Evolutionary conservation across 768 basidiomycete genomes (phyloP), one percentile per base, ranked within the genome.

Genomic region (Auricularia sp.): DNA sequence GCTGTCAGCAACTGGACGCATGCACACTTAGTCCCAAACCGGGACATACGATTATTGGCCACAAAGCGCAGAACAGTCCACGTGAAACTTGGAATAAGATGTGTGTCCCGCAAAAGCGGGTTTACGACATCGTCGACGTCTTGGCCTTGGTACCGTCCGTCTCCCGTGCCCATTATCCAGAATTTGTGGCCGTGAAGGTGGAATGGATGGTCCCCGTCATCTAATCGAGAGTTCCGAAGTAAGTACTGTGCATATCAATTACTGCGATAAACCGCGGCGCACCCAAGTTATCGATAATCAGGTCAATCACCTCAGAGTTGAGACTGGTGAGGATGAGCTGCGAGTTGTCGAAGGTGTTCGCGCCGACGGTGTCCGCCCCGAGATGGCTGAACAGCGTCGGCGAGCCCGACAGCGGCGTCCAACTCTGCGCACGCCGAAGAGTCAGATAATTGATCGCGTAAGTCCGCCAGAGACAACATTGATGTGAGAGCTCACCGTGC

Each of bases 1-100:
- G 8, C 18, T 3, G 39, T 21, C 4, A 39, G 2, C 47, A 10
- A 5, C 11, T 21, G 21, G 5, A 51, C 18, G 47, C 47, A 51
- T 5, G 10, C 21, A 51, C 10, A 18, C 5, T 51, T 18, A 51
- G 47, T 5, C 14, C 16, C 21, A 13, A 29, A 18, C 35, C 7
- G 24, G 14, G 36, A 63, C 64, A 36, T 45, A 65, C 65, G 76
- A 63, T 80, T 80, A 68, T 81, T 78, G 4, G 75, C 74, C 16
- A 78, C 70, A 65, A 79, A 80, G 36, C 80, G 76, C 24, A 81
- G 71, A 18, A 72, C 70, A 35, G 73, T 67, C 69, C 71, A 80
- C 35, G 74, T 73, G 65, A 69, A 79, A 21, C 75, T 75, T 1
- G 78, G 79, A 51, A 81, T 66, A 44, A 78, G 71, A 16, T 79